Percentiles rank a stretch among this genome's conserved stretches.
Evolutionary conservation across 2,329 filamentous ascomycete species (phyloP).

Genomic region (Lachnellula hyalina): DNA sequence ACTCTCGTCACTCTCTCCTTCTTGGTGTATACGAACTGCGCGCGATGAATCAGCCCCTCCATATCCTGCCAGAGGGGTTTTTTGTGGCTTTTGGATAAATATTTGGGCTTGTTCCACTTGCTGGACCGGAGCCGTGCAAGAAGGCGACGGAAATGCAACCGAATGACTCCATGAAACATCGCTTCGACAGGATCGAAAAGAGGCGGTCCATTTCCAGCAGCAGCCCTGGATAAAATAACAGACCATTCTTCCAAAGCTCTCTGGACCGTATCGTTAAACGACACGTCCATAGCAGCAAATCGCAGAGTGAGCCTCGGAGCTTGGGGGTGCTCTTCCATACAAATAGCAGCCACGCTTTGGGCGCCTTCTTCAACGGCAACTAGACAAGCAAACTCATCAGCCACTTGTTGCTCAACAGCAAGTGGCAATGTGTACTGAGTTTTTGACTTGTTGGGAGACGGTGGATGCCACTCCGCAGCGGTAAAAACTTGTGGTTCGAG

Average conservation of each 20-base stretch:
- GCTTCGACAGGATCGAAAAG: not conserved
- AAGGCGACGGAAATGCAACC: slow-evolving; percentile 5
- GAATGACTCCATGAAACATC: slow-evolving; percentile 3
- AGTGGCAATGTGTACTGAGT: slow-evolving; percentile 15
- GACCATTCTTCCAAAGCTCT: not conserved
- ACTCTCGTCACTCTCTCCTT: slow-evolving; percentile 2
- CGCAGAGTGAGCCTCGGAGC: slow-evolving; percentile 12
- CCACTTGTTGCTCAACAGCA: slow-evolving; percentile 25
- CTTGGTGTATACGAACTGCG: slow-evolving; percentile 8
- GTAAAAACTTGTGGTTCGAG: slow-evolving; percentile 14
- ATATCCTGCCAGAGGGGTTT: slow-evolving; percentile 15
- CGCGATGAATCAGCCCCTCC: slow-evolving; percentile 7
- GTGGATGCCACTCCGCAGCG: not conserved
- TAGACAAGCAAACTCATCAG: slow-evolving; percentile 30
- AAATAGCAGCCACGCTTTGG: slow-evolving; percentile 28
- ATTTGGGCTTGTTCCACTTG: slow-evolving; percentile 13
- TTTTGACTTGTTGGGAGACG: no score
- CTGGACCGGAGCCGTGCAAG: slow-evolving; percentile 6
- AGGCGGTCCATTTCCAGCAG: not conserved
- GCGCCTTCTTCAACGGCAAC: slow-evolving; percentile 26
- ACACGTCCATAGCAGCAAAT: slow-evolving; percentile 19
- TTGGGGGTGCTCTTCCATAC: slow-evolving; percentile 24
- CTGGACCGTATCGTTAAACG: slow-evolving; percentile 3
- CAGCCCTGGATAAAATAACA: no score
- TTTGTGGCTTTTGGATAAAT: slow-evolving; percentile 12